These are phyloP conservation scores for Globisporangium paroecandrum DNA, from an alignment of 352 stramenopile genomes.

Conservation along the genomic window DNA sequence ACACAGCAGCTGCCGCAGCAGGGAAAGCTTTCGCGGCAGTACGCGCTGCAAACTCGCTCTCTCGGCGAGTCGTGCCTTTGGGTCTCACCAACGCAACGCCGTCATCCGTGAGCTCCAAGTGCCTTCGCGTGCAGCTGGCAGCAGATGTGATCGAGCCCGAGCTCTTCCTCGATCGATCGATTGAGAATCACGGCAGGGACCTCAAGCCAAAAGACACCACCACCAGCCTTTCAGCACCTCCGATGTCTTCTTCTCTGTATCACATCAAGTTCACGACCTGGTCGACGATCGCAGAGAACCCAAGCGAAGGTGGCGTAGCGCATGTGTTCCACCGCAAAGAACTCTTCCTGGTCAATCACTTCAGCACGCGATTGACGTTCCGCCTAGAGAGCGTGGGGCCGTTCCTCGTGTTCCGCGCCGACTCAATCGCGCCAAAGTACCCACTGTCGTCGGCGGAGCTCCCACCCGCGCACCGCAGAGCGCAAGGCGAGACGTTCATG, in stretches of 20 bases:
- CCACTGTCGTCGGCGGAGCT: conserved; percentile 54
- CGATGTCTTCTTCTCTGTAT: conserved; percentile 17
- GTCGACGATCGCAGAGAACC: conserved; percentile 41
- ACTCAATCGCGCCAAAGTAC: conserved; percentile 61
- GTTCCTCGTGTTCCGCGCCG: conserved; percentile 55
- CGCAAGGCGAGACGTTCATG: conserved; percentile 63
- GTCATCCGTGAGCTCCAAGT: conserved; percentile 38
- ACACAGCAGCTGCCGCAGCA: conserved; percentile 21
- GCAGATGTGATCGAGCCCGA: conserved; percentile 62
- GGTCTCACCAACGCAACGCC: conserved; percentile 6
- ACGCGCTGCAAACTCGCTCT: conserved; percentile 55
- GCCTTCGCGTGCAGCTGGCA: conserved; percentile 54
- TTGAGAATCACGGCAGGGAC: background rate
- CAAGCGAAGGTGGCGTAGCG: conserved; percentile 3
- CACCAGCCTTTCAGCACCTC: background rate
- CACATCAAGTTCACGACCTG: conserved; percentile 77
- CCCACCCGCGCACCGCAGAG: conserved; percentile 46
- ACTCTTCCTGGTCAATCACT: conserved; percentile 55
- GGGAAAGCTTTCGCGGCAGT: conserved; percentile 75
- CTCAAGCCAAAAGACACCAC: background rate
- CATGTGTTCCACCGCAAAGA: conserved; percentile 53
- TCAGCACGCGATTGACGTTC: conserved; percentile 62
- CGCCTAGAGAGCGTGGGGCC: conserved; percentile 60
- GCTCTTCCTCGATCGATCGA: conserved; percentile 52
- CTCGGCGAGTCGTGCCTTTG: conserved; percentile 19